Evolutionary conservation across 2,329 filamentous ascomycete genomes (phyloP), one percentile per base, ranked within the genome.

Genomic region (Passalora sequoiae): DNA sequence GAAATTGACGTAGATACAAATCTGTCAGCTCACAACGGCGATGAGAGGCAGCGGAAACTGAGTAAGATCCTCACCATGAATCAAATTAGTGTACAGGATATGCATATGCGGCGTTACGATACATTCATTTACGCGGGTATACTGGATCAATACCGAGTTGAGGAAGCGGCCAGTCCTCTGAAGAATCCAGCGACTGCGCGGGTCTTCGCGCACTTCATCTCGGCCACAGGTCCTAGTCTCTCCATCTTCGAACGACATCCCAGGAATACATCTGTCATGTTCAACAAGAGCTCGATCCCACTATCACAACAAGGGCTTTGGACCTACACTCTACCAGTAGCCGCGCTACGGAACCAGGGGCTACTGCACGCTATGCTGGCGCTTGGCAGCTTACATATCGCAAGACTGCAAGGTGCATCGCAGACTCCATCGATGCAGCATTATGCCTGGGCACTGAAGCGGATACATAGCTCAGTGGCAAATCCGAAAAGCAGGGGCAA

Each of bases 331-430:
- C 80, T 97, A 54, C 89, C 91, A 0, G 77, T 89, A 48, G 78
- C 91, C 51, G 84, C 92, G 0, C 75, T 97, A 38, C 82, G 83
- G 44, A 80, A 96, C 55, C 86, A 88, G n/a, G 87, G 84, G 0
- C 74, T 97, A 0, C 75, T 97, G 15, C 91, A 97, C 60, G 86
- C 89, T 6, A 94, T 97, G 65, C 77, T 97, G 25, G 91, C 91
- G 1, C 66, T 96, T 25, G 83, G 84, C 17, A 91, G 86, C 63
- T 68, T 96, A 30, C 91, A 97, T 58, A 89, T 96, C 57, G 84
- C 91, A 20, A 86, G 85, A 55, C 72, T 94, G 4, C 84, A 94
- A 60, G 73, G 76, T 20, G 78, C 79, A 2, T 84, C 86, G 0
- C 76, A 81, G 1, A 89, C 85, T 0, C 83, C 88, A 6, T 91